phyloP scores from a whole-genome alignment of 192 early-diverging fungal species.

The Entomortierella chlamydospora region DNA sequence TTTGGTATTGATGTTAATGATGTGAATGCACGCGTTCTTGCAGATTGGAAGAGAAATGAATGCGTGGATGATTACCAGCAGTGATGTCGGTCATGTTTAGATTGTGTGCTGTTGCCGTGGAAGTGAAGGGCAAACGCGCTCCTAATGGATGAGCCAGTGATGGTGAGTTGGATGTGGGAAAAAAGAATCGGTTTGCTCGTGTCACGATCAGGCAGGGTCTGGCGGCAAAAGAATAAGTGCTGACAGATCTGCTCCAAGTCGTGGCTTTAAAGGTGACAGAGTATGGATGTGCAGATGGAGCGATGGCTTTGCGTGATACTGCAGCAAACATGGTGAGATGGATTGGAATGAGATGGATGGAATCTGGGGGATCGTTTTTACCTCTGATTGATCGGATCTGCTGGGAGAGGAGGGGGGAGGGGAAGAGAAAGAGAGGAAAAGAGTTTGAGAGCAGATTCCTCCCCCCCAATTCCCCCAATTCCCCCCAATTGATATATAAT shows the following conservation, averaged over 20 bases:
- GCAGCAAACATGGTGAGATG: neutral
- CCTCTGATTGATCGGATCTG: too few species aligned
- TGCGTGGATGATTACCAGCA: neutral
- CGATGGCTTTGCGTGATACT: neutral
- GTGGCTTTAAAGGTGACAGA: neutral
- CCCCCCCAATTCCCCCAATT: too few species aligned
- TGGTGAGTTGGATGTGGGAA: neutral
- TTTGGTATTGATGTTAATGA: too few species aligned
- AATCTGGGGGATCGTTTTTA: too few species aligned
- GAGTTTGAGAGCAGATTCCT: too few species aligned
- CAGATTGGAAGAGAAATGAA: too few species aligned
- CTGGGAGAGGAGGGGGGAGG: too few species aligned
- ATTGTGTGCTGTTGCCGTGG: neutral
- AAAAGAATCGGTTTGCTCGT: neutral
- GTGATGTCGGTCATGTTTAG: neutral
- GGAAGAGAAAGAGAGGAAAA: too few species aligned
- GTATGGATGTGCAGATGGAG: neutral
- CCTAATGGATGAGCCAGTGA: neutral
- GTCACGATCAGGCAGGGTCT: constrained; percentile 6
- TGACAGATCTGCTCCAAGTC: neutral
- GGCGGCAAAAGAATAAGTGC: neutral
- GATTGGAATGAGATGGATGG: too few species aligned
- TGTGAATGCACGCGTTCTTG: too few species aligned
- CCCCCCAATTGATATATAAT: too few species aligned
- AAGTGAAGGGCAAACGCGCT: neutral